Evolutionary conservation across 2,329 filamentous ascomycete species (phyloP), one percentile per base, ranked within the genome.

Genomic region (Neonectria sp.): DNA sequence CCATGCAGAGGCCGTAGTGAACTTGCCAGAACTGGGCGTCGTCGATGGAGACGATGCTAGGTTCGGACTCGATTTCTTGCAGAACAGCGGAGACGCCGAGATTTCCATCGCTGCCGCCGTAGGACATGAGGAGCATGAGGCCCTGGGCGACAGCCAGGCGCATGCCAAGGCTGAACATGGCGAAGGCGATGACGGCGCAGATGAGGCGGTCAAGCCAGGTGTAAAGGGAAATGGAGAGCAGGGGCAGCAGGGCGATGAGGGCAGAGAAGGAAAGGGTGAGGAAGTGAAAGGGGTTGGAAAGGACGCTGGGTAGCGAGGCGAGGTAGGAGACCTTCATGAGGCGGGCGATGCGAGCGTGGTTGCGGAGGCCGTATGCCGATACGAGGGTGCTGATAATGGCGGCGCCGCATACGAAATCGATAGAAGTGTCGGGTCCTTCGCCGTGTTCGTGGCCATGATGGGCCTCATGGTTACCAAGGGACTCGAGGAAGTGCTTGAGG

Each of bases 1-100:
- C 96, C 92, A 98, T 97, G 77, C 95, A 97, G 46, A 98, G 86
- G 2, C 95, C 95, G 79, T 98, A 98, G 81, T 99, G 96, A 15
- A 98, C 96, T 83, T 99, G 96, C 96, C 96, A 99, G 81, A 99
- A 97, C 78, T 95, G 91, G 2, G 95, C 95, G 76, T 98, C 95
- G 65, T 98, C 94, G 53, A 99, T 90, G 1, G 88, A 88, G 51
- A 88, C 88, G 29, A 98, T 90, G 62, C 88, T 88, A 2, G 93
- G 90, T 75, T 98, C 95, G 2, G 90, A 88, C 79, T 95, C 92
- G 58, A 99, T 95, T 79, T 97, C 94, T 63, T 89, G 89, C 75
- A 98, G 86, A n/a, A 97, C 91, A 25, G 92, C 90, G 4, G 89
- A 86, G 2, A 96, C 90, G 4, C 89, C 83, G 45, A 77, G 79